Percentiles rank a stretch among this genome's conserved stretches.
phyloP scores from a whole-genome alignment of 768 basidiomycete species.

The Leccinum broughii region DNA sequence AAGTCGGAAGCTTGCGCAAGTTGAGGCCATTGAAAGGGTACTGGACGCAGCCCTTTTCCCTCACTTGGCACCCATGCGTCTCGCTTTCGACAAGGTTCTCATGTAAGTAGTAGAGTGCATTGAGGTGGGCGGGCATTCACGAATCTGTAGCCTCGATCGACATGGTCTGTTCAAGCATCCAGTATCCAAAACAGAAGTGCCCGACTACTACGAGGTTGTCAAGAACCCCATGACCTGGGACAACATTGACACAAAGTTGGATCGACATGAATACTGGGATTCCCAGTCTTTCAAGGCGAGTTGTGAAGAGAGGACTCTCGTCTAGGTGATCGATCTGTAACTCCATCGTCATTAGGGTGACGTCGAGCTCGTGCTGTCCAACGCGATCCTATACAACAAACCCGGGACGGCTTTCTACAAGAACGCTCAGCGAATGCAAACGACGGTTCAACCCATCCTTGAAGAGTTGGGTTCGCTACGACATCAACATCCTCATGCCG shows the following conservation, averaged over 20 bases:
- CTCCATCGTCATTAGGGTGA: constrained; percentile 54
- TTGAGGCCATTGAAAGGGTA: constrained; percentile 64
- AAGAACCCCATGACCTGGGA: constrained; percentile 88
- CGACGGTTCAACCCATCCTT: constrained; percentile 38
- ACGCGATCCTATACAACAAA: constrained; percentile 87
- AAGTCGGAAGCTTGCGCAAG: constrained; percentile 70
- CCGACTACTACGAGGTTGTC: constrained; percentile 90
- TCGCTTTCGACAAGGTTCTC: constrained; percentile 69
- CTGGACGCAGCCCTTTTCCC: constrained; percentile 66
- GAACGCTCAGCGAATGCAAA: constrained; percentile 64
- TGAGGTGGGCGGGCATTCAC: constrained; percentile 7
- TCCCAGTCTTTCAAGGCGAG: constrained; percentile 69
- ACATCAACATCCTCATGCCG: constrained; percentile 14
- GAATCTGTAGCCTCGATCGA: constrained; percentile 61
- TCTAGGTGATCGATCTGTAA: constrained; percentile 3
- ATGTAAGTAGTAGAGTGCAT: constrained; percentile 46
- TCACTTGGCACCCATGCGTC: constrained; percentile 58
- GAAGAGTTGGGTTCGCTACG: constrained; percentile 26
- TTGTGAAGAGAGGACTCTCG: background rate
- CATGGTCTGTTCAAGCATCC: constrained; percentile 79
- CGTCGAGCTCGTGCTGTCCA: constrained; percentile 78
- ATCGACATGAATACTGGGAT: constrained; percentile 81
- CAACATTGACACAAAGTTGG: constrained; percentile 78
- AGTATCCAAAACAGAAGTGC: constrained; percentile 74
- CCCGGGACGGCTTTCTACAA: constrained; percentile 70